Percentiles rank a stretch among this genome's conserved stretches.
phyloP scores from a whole-genome alignment of 2,329 filamentous ascomycete genomes.

The Endothia cerciana region DNA sequence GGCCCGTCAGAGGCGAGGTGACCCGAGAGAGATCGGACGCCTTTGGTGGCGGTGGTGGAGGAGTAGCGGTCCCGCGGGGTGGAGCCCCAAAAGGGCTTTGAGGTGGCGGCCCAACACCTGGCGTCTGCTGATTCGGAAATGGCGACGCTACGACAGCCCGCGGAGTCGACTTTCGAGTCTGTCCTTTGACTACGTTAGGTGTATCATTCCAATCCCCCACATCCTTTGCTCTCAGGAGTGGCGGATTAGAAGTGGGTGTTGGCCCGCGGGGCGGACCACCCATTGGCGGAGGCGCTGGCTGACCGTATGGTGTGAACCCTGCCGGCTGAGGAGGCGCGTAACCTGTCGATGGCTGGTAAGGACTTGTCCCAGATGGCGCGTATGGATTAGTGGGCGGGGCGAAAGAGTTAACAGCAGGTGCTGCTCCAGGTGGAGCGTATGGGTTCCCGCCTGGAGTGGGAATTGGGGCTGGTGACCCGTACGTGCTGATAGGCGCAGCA shows the following conservation, averaged over 20 bases:
- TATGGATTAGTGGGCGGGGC: conserved; percentile 39
- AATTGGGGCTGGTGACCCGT: conserved; percentile 36
- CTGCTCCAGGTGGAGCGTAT: conserved; percentile 30
- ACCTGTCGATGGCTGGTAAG: conserved; percentile 31
- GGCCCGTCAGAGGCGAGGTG: conserved; percentile 69
- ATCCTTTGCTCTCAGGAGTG: conserved; percentile 71
- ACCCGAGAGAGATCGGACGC: conserved; percentile 66
- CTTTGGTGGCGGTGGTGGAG: conserved; percentile 84
- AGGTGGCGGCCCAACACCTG: conserved; percentile 53
- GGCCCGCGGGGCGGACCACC: conserved; percentile 57
- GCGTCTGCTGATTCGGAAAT: conserved; percentile 66
- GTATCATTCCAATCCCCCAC: conserved; percentile 93
- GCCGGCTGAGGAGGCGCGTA: conserved; percentile 40
- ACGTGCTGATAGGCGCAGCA: conserved; percentile 39
- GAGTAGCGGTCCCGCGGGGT: conserved; percentile 66
- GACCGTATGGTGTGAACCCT: conserved; percentile 41
- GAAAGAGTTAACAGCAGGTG: conserved; percentile 35
- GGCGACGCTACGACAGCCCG: conserved; percentile 73
- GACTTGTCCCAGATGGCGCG: conserved; percentile 34
- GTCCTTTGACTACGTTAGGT: conserved; percentile 80
- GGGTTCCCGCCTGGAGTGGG: conserved; percentile 6
- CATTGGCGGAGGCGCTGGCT: conserved; percentile 39
- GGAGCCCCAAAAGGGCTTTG: conserved; percentile 57
- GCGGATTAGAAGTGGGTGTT: conserved; percentile 67
- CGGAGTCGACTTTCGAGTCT: conserved; percentile 75